phyloP scores from a whole-genome alignment of 1,284 basidiomycete genomes.

The Taiwanofungus camphoratus region DNA sequence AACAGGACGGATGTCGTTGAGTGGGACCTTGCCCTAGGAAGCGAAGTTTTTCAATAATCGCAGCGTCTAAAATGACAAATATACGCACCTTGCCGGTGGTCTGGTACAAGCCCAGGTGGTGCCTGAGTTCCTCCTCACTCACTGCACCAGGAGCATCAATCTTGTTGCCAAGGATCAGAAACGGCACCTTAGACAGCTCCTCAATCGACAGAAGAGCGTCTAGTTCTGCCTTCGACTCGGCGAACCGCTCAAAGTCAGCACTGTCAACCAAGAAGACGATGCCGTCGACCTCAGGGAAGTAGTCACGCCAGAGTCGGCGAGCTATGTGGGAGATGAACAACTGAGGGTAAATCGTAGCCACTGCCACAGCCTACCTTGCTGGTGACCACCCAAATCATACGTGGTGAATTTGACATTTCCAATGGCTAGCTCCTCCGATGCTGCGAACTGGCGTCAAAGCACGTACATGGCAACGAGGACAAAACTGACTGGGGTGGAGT shows the following conservation, averaged over 20 bases:
- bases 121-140: conserved; percentile 95
- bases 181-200: conserved; percentile 92
- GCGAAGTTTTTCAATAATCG: too few species aligned
- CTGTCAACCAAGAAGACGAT: conserved; percentile 99
- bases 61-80: too few species aligned
- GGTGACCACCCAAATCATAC: conserved; percentile 97
- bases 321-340: conserved; percentile 42
- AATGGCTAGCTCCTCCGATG: conserved; percentile 98
- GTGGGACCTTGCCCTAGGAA: conserved; percentile 88
- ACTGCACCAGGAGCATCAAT: conserved; percentile 98
- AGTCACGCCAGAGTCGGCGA: conserved; percentile 98
- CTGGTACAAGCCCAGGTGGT: conserved; percentile 94
- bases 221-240: conserved; percentile 95
- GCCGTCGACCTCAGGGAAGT: conserved; percentile 99
- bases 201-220: conserved; percentile 95
- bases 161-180: conserved; percentile 99
- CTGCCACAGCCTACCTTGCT: conserved; percentile 69
- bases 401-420: conserved; percentile 99
- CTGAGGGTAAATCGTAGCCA: background rate
- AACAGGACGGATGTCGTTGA: conserved; percentile 96
- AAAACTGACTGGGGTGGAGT: conserved; percentile 87
- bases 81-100: conserved; percentile 92
- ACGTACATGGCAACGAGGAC: background rate
- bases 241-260: conserved; percentile 94
- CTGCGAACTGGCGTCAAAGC: conserved; percentile 36